Base-by-base conservation (phyloP, 2,329 filamentous ascomycete genomes). In the Exutisphaerella laricina region DNA sequence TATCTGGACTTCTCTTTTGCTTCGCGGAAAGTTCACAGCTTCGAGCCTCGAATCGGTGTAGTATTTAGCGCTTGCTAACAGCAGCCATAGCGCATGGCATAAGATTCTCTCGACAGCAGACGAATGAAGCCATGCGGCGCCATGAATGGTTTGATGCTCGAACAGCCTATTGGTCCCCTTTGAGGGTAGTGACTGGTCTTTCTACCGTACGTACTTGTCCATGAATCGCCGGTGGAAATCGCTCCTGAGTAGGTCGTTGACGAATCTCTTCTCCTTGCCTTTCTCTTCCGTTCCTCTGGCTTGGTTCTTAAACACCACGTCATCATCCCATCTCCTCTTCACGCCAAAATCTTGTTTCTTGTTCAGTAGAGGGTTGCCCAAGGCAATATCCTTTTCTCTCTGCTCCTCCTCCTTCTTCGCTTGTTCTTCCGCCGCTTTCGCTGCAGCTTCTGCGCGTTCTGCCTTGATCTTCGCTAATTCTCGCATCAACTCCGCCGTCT, bases 161-260 rank as follows among this genome's bases (percentile, higher is more conserved):
- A n/a, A n/a, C n/a, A n/a, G n/a, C n/a, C n/a, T n/a, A n/a, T n/a
- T n/a, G n/a, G n/a, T n/a, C n/a, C n/a, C n/a, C n/a, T n/a, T n/a
- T n/a, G n/a, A n/a, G n/a, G n/a, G n/a, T n/a, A n/a, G n/a, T n/a
- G n/a, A n/a, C n/a, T n/a, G n/a, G n/a, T n/a, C n/a, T n/a, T n/a
- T 35, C 36, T 52, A 66, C 22, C 63, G 54, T 45, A 66, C 63
- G 47, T 66, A 66, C 49, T 62, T 63, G 47, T 65, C 61, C 92
- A 98, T 98, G 66, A 98, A 98, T 51, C 88, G 82, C 69, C 89
- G 92, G 72, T 98, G 92, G 66, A 98, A 98, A 67, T 98, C 92
- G 21, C 88, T 96, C 49, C 90, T 82, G 51, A 97, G 70, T 60
- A 95, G 74, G 67, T 97, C 88, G 63, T 98, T 98, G 66, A 98